Evolutionary conservation across 139 green algal genomes (phyloP), one percentile per base, ranked within the genome.

Genomic region (Volvox africanus): DNA sequence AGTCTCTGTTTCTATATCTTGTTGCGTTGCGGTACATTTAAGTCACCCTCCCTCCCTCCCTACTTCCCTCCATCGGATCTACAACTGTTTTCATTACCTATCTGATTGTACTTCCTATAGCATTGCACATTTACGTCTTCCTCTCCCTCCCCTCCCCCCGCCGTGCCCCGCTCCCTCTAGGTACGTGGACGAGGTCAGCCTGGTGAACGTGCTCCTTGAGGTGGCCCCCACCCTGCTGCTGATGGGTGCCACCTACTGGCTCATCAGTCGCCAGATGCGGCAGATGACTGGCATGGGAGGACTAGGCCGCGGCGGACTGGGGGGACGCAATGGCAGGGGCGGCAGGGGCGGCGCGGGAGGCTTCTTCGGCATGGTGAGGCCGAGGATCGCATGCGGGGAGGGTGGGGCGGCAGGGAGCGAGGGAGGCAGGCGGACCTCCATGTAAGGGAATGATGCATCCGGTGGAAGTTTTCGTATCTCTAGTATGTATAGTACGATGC

Each of bases 151-250:
- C 65, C 16, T 73, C 20, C 1, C 71, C 71, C 71, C 17, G 22
- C 20, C 20, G 26, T 35, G 1, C 9, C 71, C 71, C 71, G 24
- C 28, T 30, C 6, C 20, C 71, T 21, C 14, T 30, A 89, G 85
- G 90, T 94, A 88, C 65, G 92, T 99, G 50, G 36, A 91, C 55
- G 92, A 95, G 89, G 88, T 95, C 26, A 92, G 50, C 28, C 16
- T 96, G 21, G 0, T 94, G 20, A 44, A 92, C 36, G 96, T 98
- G 90, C 36, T 97, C 55, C 93, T 98, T 93, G 93, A 97, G 73
- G 89, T 99, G 37, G 68, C 93, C 37, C 98, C 98, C 67, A 99
- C 97, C 30, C 90, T 99, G 76, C 94, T 99, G 69, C 91, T 99
- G 22, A 96, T 99, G 78, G 98, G 90, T 1, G 98, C 93, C 32